These are phyloP conservation scores for Pseudocercospora fijiensis DNA, from an alignment of 2,329 filamentous ascomycete genomes.

Conservation along the genomic window DNA sequence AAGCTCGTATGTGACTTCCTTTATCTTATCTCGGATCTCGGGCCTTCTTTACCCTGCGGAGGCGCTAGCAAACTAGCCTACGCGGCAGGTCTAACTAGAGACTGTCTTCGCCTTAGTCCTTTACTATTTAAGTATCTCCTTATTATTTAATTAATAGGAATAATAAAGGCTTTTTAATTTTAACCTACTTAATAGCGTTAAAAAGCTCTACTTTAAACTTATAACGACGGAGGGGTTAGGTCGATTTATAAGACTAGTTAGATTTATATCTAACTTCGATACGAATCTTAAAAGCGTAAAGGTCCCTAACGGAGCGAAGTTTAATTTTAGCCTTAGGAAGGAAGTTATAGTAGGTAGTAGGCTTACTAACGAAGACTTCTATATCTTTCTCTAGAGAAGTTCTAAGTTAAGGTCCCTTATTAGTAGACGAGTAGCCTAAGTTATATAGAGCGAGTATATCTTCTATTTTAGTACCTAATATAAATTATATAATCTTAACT, in stretches of 20 bases:
- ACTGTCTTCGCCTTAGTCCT: background rate
- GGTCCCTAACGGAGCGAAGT: conserved; percentile 32
- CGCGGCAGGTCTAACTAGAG: no score
- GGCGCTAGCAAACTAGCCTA: no score
- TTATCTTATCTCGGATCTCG: no score
- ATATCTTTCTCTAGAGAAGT: conserved; percentile 24
- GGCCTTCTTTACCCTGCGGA: no score
- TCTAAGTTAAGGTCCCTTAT: background rate
- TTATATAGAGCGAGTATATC: conserved; percentile 34
- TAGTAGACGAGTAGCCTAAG: no score
- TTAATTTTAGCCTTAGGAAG: conserved; percentile 36
- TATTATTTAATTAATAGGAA: conserved; percentile 42
- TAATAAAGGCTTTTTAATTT: conserved; percentile 77
- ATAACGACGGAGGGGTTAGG: conserved; percentile 77
- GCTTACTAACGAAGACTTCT: conserved; percentile 32
- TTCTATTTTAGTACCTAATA: conserved; percentile 33
- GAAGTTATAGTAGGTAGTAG: conserved; percentile 40
- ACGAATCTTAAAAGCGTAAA: conserved; percentile 35
- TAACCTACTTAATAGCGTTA: conserved; percentile 75
- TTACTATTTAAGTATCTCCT: conserved; percentile 5
- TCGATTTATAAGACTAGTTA: conserved; percentile 63
- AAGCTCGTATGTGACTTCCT: no score
- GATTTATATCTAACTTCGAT: conserved; percentile 30
- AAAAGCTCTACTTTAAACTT: conserved; percentile 95
- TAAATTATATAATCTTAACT: conserved; percentile 33